A percentile compares a stretch with the other conserved stretches of the same genome.
Evolutionary conservation across 148 eudicot genomes (phyloP).

Genomic region (Fagopyrum tataricum): DNA sequence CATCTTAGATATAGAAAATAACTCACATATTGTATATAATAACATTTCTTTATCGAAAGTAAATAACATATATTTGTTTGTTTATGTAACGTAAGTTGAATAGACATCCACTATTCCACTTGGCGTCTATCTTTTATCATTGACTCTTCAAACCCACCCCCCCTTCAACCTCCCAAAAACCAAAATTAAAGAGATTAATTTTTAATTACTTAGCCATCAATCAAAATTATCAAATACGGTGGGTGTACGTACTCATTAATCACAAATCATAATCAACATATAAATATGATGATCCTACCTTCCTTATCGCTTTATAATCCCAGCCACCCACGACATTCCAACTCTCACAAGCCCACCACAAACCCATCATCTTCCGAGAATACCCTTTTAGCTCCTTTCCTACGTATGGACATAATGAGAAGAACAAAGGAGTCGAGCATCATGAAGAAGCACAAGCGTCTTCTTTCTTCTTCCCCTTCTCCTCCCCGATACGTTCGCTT

Average conservation of each 20-base stretch:
- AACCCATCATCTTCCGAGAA: background rate
- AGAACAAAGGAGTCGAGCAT: slow-evolving; percentile 1
- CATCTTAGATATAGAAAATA: background rate
- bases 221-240: slow-evolving; percentile 6
- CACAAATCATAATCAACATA: background rate
- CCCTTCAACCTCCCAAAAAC: background rate
- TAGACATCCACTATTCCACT: background rate
- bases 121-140: background rate
- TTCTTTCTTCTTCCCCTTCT: background rate
- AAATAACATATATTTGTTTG: background rate
- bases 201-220: background rate
- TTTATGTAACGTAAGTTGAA: background rate
- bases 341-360: background rate
- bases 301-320: background rate
- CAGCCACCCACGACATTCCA: background rate
- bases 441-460: background rate
- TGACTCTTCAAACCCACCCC: slow-evolving; percentile 13
- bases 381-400: background rate
- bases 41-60: background rate
- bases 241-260: background rate
- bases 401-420: slow-evolving; percentile 6
- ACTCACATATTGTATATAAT: background rate
- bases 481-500: background rate
- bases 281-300: slow-evolving; percentile 2
- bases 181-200: background rate